Base-by-base conservation (phyloP, 371 early-diverging fungal species). In the Mortierella sp. region DNA sequence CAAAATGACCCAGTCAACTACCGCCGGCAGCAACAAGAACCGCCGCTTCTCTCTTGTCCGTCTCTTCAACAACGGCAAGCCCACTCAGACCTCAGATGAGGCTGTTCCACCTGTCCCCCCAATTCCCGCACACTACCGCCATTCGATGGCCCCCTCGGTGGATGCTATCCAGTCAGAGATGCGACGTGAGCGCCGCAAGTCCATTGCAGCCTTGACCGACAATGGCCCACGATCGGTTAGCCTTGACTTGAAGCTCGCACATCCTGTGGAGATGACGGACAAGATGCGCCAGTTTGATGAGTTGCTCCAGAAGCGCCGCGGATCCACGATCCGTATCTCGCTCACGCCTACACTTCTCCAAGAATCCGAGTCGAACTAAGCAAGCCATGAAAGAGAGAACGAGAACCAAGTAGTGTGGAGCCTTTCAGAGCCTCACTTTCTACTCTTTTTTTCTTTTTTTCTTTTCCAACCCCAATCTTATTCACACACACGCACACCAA, bases 281-380 rank as follows among this genome's bases (percentile, higher is more conserved):
- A 77, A 77, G 73, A 77, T 77, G 79, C 79, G 79, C 58, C 72
- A 77, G 51, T 77, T 77, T 50, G 79, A 77, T 47, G 79, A 77
- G 66, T 69, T 77, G 28, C 66, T 77, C 44, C 79, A 77, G 60
- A 77, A 77, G 70, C 79, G 79, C 29, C 72, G 79, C 7, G 69
- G 79, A 43, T 69, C 70, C 66, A 77, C 79, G 4, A 77, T 77
- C 64, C 79, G 79, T 25, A 77, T 77, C 62, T 77, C 79, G n/a
- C 69, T 77, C 51, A 77, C 79, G 2, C 79, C 79, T n/a, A 69
- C 66, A 45, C 63, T 77, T 9, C 73, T 77, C 23, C 72, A 72
- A 30, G 79, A 77, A 56, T 64, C 63, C 16, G 53, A 23, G 12
- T 53, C 19, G 26, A 53, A 23, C 37, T 37, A 37, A 37, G 37